These are phyloP conservation scores for Paspalum notatum DNA, from an alignment of 176 grass and related monocot genomes.

Conservation along the genomic window DNA sequence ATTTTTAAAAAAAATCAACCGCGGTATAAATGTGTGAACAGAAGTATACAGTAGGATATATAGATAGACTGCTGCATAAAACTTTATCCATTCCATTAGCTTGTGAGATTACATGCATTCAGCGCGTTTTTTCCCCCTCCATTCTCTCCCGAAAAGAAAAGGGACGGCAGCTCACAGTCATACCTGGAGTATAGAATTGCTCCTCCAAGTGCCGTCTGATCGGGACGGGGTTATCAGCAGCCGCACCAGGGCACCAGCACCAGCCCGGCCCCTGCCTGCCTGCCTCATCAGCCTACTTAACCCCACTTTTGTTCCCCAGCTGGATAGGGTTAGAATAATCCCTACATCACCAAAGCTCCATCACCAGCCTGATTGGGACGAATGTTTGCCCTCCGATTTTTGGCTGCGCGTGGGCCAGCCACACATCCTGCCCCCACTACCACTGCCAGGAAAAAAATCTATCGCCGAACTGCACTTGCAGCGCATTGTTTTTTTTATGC, in stretches of 20 bases:
- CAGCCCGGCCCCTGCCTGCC: too few species aligned
- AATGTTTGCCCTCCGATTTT: constrained; percentile 13
- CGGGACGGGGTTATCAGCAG: constrained; percentile 17
- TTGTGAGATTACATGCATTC: too few species aligned
- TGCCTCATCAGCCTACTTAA: constrained; percentile 11
- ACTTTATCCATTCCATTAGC: too few species aligned
- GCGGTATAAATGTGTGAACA: too few species aligned
- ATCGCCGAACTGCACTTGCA: constrained; percentile 12
- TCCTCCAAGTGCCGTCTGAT: neutral
- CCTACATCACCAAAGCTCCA: constrained; percentile 41
- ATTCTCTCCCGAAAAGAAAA: neutral
- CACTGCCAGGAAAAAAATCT: neutral
- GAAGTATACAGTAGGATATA: too few species aligned
- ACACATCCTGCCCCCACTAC: constrained; percentile 14
- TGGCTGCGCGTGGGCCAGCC: neutral
- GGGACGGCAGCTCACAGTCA: neutral
- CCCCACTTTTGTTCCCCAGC: neutral
- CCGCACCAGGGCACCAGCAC: too few species aligned
- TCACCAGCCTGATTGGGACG: constrained; percentile 22
- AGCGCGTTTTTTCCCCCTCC: too few species aligned
- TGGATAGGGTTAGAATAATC: constrained; percentile 42
- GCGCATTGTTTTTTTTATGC: neutral
- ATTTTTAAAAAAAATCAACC: too few species aligned
- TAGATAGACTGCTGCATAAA: too few species aligned
- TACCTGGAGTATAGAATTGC: neutral